A percentile compares a stretch with the other conserved stretches of the same genome.
phyloP scores from a whole-genome alignment of 2,329 filamentous ascomycete species.

The Penicillium sp. region DNA sequence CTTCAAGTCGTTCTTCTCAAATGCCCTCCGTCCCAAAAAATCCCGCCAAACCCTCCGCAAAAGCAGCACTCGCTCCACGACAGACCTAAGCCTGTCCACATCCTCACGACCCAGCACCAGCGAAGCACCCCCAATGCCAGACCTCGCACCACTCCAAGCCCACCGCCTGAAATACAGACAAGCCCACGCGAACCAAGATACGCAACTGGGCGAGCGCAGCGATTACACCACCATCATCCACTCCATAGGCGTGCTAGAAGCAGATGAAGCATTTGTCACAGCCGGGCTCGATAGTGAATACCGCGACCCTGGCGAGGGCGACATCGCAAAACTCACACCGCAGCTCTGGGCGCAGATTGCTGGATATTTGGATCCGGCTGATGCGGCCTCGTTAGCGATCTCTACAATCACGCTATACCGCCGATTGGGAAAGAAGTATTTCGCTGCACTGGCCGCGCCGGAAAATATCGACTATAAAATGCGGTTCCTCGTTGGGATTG shows the following conservation, averaged over 20 bases:
- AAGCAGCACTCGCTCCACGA: constrained; percentile 27
- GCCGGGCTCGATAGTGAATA: constrained; percentile 17
- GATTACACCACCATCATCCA: constrained; percentile 41
- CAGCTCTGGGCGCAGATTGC: constrained; percentile 50
- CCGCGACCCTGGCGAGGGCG: constrained; percentile 39
- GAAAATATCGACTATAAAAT: constrained; percentile 49
- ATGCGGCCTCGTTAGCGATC: constrained; percentile 51
- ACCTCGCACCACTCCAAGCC: constrained; percentile 34
- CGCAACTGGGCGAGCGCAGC: constrained; percentile 37
- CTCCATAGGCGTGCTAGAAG: constrained; percentile 33
- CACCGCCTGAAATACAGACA: constrained; percentile 36
- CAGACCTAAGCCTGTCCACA: constrained; percentile 25
- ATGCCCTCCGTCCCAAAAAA: constrained; percentile 36
- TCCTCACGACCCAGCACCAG: constrained; percentile 24
- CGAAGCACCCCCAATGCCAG: constrained; percentile 30
- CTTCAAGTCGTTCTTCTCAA: constrained; percentile 30
- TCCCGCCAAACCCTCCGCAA: constrained; percentile 39
- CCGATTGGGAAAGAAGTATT: constrained; percentile 44
- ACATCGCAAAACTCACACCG: constrained; percentile 47
- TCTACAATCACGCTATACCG: constrained; percentile 49
- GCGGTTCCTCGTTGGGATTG: constrained; percentile 54
- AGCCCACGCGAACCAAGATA: constrained; percentile 29
- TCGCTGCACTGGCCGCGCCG: constrained; percentile 41
- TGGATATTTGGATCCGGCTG: constrained; percentile 44
- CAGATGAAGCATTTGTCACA: constrained; percentile 23